Conservation (phyloP, 164 flowering plant genomes). For the Liriodendron chinense region DNA sequence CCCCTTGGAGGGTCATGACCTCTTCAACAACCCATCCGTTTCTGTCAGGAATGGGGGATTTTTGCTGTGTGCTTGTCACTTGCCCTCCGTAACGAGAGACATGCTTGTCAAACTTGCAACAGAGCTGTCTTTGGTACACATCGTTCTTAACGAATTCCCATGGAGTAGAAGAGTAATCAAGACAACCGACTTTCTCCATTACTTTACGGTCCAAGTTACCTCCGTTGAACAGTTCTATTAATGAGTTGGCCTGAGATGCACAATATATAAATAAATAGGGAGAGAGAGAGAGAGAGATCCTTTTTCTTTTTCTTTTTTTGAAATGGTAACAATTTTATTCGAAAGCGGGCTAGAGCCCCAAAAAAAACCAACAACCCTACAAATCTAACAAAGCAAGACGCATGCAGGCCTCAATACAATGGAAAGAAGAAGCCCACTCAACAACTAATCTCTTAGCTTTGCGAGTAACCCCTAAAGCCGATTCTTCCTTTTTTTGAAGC, state of each 20-base stretch:
- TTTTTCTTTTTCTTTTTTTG: too few relatives aligned
- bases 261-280: too few relatives aligned
- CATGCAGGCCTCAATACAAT: too few relatives aligned
- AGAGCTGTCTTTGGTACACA: constrained; percentile 66
- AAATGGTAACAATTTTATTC: too few relatives aligned
- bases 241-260: constrained; percentile 52
- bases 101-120: constrained; percentile 62
- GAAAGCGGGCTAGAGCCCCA: too few relatives aligned
- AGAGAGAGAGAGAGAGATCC: too few relatives aligned
- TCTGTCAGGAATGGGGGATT: constrained; percentile 47
- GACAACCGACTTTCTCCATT: constrained; percentile 80
- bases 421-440: too few relatives aligned
- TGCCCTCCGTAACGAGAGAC: constrained; percentile 79
- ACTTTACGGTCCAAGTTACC: constrained; percentile 69
- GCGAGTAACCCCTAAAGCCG: too few relatives aligned
- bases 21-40: constrained; percentile 89
- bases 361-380: too few relatives aligned
- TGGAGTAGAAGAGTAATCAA: constrained; percentile 65
- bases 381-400: too few relatives aligned
- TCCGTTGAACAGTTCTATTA: constrained; percentile 72
- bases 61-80: constrained; percentile 87
- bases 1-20: constrained; percentile 78
- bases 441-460: too few relatives aligned
- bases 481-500: too few relatives aligned
- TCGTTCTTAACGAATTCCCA: constrained; percentile 84